These are phyloP conservation scores for Neoascochyta sp. DNA, from an alignment of 2,329 filamentous ascomycete genomes.

Conservation along the genomic window DNA sequence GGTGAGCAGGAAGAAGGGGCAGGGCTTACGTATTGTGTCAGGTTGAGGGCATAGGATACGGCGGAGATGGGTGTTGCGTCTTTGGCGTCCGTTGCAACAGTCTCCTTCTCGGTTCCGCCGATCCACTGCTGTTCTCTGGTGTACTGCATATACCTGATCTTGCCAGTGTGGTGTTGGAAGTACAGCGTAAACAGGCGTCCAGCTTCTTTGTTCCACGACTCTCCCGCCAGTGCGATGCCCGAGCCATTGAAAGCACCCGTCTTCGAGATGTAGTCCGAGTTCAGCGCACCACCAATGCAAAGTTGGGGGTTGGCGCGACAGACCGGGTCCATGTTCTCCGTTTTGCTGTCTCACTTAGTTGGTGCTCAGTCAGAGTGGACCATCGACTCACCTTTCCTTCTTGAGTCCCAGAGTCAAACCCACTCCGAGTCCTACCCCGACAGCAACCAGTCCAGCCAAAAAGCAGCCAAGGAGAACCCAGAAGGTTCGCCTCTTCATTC, in stretches of 20 bases:
- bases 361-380: not conserved
- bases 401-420: constrained; percentile 33
- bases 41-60: constrained; percentile 40
- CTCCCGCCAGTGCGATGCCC: constrained; percentile 45
- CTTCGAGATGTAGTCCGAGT: constrained; percentile 38
- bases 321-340: constrained; percentile 15
- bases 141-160: constrained; percentile 42
- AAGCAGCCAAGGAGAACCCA: constrained; percentile 21
- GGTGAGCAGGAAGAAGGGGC: not conserved
- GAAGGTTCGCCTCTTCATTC: constrained; percentile 23
- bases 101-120: constrained; percentile 38
- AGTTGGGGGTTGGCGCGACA: constrained; percentile 26
- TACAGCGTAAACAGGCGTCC: constrained; percentile 43
- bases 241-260: constrained; percentile 48
- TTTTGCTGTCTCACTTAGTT: constrained; percentile 1
- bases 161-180: constrained; percentile 45
- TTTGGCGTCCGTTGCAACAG: constrained; percentile 44
- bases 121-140: constrained; percentile 36
- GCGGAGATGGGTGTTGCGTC: constrained; percentile 44
- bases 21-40: constrained; percentile 35
- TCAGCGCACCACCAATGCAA: constrained; percentile 41
- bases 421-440: constrained; percentile 38
- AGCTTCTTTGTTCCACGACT: constrained; percentile 40
- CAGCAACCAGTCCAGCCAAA: constrained; percentile 27
- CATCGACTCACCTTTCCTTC: constrained; percentile 19